These are phyloP conservation scores for Rhodotorula sp. DNA, from an alignment of 1,284 basidiomycete genomes.

Conservation along the genomic window DNA sequence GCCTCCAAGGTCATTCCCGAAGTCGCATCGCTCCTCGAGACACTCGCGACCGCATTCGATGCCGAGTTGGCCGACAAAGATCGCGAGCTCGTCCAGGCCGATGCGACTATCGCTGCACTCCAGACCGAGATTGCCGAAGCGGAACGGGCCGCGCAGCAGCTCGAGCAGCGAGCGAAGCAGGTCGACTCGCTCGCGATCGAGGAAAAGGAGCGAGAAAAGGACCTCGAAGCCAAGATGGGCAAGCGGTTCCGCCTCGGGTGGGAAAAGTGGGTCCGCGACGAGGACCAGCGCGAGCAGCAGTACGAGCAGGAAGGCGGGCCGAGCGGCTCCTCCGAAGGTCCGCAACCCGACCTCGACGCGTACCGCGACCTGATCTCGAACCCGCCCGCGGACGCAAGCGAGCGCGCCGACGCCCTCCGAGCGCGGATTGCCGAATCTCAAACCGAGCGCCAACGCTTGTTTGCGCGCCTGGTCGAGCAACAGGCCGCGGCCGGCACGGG, in stretches of 20 bases:
- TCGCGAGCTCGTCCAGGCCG: slow-evolving; percentile 85
- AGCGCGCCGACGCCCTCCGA: slow-evolving; percentile 61
- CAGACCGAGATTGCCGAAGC: slow-evolving; percentile 90
- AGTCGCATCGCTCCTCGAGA: slow-evolving; percentile 81
- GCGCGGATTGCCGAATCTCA: slow-evolving; percentile 65
- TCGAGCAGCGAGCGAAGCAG: slow-evolving; percentile 63
- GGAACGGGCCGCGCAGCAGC: slow-evolving; percentile 67
- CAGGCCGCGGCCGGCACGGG: slow-evolving; percentile 85
- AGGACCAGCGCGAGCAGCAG: slow-evolving; percentile 68
- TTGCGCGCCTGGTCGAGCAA: slow-evolving; percentile 70
- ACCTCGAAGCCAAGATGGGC: slow-evolving; percentile 71
- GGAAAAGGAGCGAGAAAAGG: slow-evolving; percentile 65
- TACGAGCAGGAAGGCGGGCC: slow-evolving; percentile 43
- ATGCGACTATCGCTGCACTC: slow-evolving; percentile 79
- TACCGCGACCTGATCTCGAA: slow-evolving; percentile 47
- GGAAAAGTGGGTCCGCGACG: slow-evolving; percentile 85
- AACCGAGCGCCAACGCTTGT: slow-evolving; percentile 65
- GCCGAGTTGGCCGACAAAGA: slow-evolving; percentile 89
- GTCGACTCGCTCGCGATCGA: slow-evolving; percentile 55
- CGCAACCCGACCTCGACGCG: slow-evolving; percentile 44
- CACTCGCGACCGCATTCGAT: slow-evolving; percentile 88
- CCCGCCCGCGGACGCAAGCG: slow-evolving; percentile 50
- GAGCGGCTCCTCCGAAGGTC: background rate
- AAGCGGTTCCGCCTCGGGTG: slow-evolving; percentile 78
- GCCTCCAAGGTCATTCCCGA: slow-evolving; percentile 80